Base-by-base conservation (phyloP, 176 grass and related monocot species). In the Triticum urartu region DNA sequence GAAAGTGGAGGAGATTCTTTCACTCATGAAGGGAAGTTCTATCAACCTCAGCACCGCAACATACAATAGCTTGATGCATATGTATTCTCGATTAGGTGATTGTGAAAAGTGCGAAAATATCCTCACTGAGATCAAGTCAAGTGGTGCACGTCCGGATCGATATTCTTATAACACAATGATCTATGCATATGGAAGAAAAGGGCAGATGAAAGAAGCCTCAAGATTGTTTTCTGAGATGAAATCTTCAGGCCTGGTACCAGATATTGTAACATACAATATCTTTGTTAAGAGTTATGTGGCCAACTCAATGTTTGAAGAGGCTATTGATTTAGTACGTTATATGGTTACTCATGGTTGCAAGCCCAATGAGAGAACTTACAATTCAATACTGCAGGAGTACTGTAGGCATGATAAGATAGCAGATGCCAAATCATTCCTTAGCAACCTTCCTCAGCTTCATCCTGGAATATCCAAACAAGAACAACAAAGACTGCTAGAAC, bases 141-240 rank as follows among this genome's bases (percentile, higher is more conserved):
- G 84, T 85, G 92, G 92, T 58, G 75, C 86, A 20, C 84, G 85
- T 5, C 97, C 94, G 54, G 94, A 96, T 91, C 81, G 85, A 34
- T 94, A 93, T 78, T 96, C 97, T 79, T 98, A 98, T 82, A 98
- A 98, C 83, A 98, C 93, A n/a, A 80, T 94, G 26, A 96, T 98
- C 81, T 98, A 94, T 80, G 92, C 97, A 24, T 98, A 96, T 86
- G 94, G 92, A 68, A 98, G 88, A 72, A 86, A 92, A 80, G 90
- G 92, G 35, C 73, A 63, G 35, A 94, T 98, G 85, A 91, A 94
- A 89, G 94, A 98, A 80, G 90, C 90, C 33, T 91, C 92, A 48
- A 95, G 94, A 82, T 81, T 98, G 84, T 92, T 96, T 79, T 88
- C 87, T 64, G 92, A 94, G 84, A 87, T 96, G 90, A 92, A 91